These are phyloP conservation scores for Amesomyces nigricolor DNA, from an alignment of 2,329 filamentous ascomycete genomes.

Conservation along the genomic window DNA sequence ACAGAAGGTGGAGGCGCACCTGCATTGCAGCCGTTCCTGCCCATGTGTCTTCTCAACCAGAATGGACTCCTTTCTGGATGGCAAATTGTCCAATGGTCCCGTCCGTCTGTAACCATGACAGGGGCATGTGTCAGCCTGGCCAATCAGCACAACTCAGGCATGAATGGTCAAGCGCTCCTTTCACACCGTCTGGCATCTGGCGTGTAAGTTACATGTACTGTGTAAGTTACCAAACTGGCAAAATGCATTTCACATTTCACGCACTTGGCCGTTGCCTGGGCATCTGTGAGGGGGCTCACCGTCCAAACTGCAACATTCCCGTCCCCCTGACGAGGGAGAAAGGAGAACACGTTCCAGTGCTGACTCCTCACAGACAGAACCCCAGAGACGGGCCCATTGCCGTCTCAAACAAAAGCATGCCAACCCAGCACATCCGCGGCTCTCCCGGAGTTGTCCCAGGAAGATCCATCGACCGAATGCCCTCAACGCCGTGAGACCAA, in stretches of 20 bases:
- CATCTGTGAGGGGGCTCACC: too few relatives aligned
- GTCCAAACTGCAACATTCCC: background rate
- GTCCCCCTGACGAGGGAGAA: background rate
- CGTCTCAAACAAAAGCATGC: too few relatives aligned
- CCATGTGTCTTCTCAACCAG: too few relatives aligned
- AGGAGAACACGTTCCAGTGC: too few relatives aligned
- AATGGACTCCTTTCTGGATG: background rate
- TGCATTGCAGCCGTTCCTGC: background rate
- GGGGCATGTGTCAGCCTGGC: background rate
- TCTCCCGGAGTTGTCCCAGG: background rate
- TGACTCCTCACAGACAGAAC: too few relatives aligned
- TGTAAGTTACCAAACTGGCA: too few relatives aligned
- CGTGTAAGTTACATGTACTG: too few relatives aligned
- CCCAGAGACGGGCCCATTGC: too few relatives aligned
- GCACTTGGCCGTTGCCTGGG: too few relatives aligned
- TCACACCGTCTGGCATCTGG: background rate
- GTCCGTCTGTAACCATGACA: background rate
- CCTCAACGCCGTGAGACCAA: background rate
- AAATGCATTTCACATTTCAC: background rate
- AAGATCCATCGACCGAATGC: background rate
- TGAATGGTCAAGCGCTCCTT: background rate
- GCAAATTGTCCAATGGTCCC: background rate
- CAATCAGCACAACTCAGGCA: constrained; percentile 10
- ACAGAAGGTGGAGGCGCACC: too few relatives aligned
- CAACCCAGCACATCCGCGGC: background rate